Base-by-base conservation (phyloP, 805 yeast genomes). In the Sugiyamaella valdiviana region DNA sequence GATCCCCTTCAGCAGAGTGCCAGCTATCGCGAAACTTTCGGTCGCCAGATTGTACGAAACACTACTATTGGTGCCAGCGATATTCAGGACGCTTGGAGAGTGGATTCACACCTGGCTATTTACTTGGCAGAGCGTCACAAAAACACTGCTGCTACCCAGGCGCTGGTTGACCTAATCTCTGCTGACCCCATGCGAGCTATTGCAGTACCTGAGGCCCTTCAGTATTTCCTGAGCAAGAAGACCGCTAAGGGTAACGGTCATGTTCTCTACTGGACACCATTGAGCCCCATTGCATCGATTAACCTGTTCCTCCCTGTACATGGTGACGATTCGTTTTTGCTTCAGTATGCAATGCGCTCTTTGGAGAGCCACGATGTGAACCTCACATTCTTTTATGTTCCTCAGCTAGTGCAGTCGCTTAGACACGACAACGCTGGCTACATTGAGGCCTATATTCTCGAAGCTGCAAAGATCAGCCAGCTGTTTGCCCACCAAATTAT, bases 401-500 rank as follows among this genome's bases (percentile, higher is more conserved):
- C 99, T 1, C 99, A 93, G 64, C 88, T 93, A 65, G 99, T 93
- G 17, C 99, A 93, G 68, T 77, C 87, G 54, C 73, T 93, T 57
- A 77, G 98, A 54, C 83, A 82, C 63, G 99, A 93, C 63, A 66
- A 67, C 9, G 71, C 78, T 40, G 98, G 97, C 0, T 90, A 88
- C 58, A 95, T 91, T 40, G 88, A 86, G 57, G 76, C 88, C 57
- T 87, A 85, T 62, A 89, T 93, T 54, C 69, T 91, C 48, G 98
- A 93, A 63, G 87, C 97, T 1, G 97, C 95, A 1, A 82, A 84
- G 61, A 86, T 89, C 12, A 83, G 93, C 22, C 95, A 86, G 56
- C 71, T 91, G 53, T 93, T 93, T 73, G 90, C 98, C 0, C 99
- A 93, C 66, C 99, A 93, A 67, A 90, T 93, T 55, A 88, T 93